Base-by-base conservation (phyloP, 2,329 filamentous ascomycete genomes). In the Aspergillus pseudoglaucus region DNA sequence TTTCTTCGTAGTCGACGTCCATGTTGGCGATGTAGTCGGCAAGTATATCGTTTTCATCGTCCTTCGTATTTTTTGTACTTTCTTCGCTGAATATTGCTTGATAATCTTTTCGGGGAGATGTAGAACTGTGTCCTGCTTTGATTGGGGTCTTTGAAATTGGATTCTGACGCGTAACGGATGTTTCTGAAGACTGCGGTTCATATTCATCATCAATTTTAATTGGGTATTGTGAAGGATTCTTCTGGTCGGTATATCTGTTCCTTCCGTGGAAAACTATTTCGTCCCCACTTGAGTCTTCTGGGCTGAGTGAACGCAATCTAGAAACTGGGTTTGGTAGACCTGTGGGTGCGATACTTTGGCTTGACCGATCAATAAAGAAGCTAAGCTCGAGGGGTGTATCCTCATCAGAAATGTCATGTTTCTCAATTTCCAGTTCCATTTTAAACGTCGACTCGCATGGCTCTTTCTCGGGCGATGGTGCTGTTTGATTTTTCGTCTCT, bases 281-380 rank as follows among this genome's bases (percentile, higher is more conserved):
- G 41, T 95, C 88, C 42, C 87, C 86, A 58, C 84, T 86, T 0
- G 85, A 87, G 53, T 81, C 75, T 0, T 76, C 77, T 6, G 61
- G 59, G 2, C 69, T 68, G 14, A 70, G 70, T 17, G 66, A 67
- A 8, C 49, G 42, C 14, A 60, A 55, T 12, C 60, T 59, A 32
- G 63, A 46, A 22, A 49, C 47, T 5, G 65, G 64, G 42, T 64
- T 53, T 7, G 63, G 51, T 15, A 68, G 48, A 4, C 62, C 62
- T 6, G 66, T 68, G 4, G 62, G 27, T 33, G 47, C 39, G 7
- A 59, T 43, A 18, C 49, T 46, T 39, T 61, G 59, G 4, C 66
- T 68, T 15, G 53, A 45, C 2, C 60, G 53, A 46, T 75, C 72
- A 32, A 69, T 57, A 33, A 71, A 57, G 49, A 70, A 27, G 25